These are phyloP conservation scores for Angophora floribunda DNA, from an alignment of 345 rosid genomes.

Conservation along the genomic window DNA sequence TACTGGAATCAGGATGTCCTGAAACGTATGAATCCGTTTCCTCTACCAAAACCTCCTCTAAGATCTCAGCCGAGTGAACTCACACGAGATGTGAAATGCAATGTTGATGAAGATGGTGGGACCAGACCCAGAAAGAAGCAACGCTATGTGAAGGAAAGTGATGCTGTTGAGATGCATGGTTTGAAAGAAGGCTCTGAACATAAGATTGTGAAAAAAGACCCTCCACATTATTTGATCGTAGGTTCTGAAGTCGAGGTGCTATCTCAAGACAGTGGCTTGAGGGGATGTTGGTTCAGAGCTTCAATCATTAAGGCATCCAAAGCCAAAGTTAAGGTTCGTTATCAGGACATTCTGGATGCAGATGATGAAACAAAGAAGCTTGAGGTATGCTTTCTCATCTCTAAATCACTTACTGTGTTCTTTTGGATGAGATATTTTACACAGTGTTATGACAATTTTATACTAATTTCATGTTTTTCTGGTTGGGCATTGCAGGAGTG, in stretches of 20 bases:
- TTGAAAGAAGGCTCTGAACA: conserved; percentile 2
- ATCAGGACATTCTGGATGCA: conserved; percentile 60
- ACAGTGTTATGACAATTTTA: neutral
- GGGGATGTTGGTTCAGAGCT: conserved; percentile 86
- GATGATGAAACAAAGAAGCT: conserved; percentile 53
- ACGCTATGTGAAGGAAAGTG: conserved; percentile 16
- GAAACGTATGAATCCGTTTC: conserved; percentile 16
- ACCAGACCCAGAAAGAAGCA: conserved; percentile 42
- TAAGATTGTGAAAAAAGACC: neutral
- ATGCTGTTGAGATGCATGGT: neutral
- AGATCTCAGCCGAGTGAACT: conserved; percentile 7
- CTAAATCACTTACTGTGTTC: neutral
- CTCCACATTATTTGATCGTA: conserved; percentile 17
- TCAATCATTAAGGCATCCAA: conserved; percentile 46
- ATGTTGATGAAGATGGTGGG: conserved; percentile 15
- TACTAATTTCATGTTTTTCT: neutral
- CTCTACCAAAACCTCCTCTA: conserved; percentile 6
- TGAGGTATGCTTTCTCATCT: conserved; percentile 27
- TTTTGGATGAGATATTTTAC: neutral
- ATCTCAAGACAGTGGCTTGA: conserved; percentile 75
- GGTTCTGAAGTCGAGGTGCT: conserved; percentile 71
- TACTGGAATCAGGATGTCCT: conserved; percentile 72
- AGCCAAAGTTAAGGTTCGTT: conserved; percentile 71
- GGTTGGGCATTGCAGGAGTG: conserved; percentile 46
- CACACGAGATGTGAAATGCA: neutral